phyloP scores from a whole-genome alignment of 78 protist genomes.

The Pelomyxa schiedti region DNA sequence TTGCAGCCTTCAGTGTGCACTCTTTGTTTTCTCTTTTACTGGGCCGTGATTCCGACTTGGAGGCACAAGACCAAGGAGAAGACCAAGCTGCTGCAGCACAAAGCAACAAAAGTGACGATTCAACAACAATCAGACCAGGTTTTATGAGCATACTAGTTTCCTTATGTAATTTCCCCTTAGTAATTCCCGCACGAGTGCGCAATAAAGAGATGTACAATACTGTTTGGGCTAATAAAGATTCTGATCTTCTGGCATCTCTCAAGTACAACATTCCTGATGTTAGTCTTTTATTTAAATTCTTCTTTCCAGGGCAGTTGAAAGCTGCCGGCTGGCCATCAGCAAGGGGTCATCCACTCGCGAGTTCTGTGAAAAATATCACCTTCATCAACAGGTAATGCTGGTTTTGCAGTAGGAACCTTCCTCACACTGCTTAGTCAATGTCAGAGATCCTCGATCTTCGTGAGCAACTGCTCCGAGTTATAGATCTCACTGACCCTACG shows the following conservation, averaged over 20 bases:
- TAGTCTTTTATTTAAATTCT: not conserved
- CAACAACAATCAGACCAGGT: slow-evolving; percentile 1
- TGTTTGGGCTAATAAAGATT: not conserved
- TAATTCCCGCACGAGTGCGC: not conserved
- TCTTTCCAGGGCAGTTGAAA: not conserved
- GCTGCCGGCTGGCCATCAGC: not conserved
- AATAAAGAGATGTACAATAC: not conserved
- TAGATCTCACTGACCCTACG: not conserved
- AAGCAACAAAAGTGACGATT: not conserved
- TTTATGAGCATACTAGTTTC: not conserved
- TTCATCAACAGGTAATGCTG: slow-evolving; percentile 24
- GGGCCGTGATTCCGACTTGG: too few species aligned
- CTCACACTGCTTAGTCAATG: not conserved
- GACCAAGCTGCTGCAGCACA: not conserved
- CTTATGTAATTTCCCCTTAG: not conserved
- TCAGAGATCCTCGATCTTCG: not conserved
- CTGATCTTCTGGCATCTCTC: not conserved
- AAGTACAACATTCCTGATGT: not conserved
- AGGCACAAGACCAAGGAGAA: not conserved
- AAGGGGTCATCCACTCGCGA: not conserved
- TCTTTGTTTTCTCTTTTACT: slow-evolving; percentile 21
- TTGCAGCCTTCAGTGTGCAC: slow-evolving; percentile 63
- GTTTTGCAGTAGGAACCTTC: slow-evolving; percentile 12
- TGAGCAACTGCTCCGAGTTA: not conserved
- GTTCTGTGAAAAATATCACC: slow-evolving; percentile 30